phyloP scores from a whole-genome alignment of 2,329 filamentous ascomycete genomes.

The Ophiocordyceps camponoti-rufipedis region DNA sequence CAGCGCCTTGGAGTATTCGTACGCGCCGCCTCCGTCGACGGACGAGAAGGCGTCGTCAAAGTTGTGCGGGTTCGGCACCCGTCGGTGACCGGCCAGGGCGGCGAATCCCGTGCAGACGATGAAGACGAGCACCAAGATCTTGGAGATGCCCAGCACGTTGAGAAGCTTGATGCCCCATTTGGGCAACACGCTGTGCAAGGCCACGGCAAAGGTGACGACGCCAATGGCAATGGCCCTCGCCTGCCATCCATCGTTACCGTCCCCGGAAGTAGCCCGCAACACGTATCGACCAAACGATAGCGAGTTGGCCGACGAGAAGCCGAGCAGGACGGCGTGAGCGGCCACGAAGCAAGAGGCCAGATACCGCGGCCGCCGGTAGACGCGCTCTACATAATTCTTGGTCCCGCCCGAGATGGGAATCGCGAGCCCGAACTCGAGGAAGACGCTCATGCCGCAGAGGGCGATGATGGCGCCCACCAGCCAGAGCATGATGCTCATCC shows the following conservation, averaged over 20 bases:
- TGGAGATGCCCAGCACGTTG: conserved; percentile 41
- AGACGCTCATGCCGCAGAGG: conserved; percentile 40
- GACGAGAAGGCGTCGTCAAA: conserved; percentile 37
- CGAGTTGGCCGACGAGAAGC: conserved; percentile 53
- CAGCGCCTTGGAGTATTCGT: conserved; percentile 37
- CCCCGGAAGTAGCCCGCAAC: conserved; percentile 36
- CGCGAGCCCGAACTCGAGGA: conserved; percentile 53
- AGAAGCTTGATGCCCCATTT: conserved; percentile 41
- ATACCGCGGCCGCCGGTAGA: conserved; percentile 43
- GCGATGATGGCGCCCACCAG: conserved; percentile 41
- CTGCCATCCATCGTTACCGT: conserved; percentile 30
- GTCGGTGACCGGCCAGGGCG: conserved; percentile 30
- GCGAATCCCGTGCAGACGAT: conserved; percentile 44
- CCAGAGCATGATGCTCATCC: conserved; percentile 31
- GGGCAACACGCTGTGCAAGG: conserved; percentile 31
- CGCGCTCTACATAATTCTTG: conserved; percentile 56
- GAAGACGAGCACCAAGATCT: conserved; percentile 38
- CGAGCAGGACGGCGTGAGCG: conserved; percentile 42
- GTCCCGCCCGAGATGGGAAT: conserved; percentile 48
- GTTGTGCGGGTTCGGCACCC: conserved; percentile 32
- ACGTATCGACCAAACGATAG: conserved; percentile 51
- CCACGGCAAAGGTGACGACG: conserved; percentile 34
- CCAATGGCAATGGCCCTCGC: conserved; percentile 37
- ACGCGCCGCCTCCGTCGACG: conserved; percentile 25
- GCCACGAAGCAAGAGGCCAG: conserved; percentile 46